Conservation (phyloP, 306 rosid genomes). For the Sicyos edulis region DNA sequence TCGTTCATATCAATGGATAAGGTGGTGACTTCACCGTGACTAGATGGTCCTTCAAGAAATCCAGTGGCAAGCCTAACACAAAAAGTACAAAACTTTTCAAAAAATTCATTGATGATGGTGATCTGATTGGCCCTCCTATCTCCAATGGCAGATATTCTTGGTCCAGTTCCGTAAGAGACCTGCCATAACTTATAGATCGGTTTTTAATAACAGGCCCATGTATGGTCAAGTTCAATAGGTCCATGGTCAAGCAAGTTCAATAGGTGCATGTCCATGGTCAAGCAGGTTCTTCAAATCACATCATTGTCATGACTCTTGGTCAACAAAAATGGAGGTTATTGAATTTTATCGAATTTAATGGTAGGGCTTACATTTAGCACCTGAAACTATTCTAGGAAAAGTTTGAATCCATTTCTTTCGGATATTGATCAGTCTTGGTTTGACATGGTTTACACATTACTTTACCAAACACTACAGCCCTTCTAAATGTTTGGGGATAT, state of each 20-base stretch:
- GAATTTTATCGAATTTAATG: too few species aligned
- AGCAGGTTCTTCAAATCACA: background rate
- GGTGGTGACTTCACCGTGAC: background rate
- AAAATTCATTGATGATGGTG: background rate
- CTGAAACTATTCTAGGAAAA: too few species aligned
- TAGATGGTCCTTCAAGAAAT: background rate
- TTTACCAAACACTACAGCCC: background rate
- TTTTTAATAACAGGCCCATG: background rate
- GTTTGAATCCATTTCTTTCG: too few species aligned
- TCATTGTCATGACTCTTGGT: background rate
- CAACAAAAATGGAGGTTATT: background rate
- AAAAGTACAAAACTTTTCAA: background rate
- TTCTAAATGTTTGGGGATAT: background rate
- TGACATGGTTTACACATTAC: too few species aligned
- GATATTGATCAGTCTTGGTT: too few species aligned
- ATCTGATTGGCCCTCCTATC: background rate
- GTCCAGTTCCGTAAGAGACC: background rate
- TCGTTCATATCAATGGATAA: background rate
- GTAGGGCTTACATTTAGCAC: too few species aligned
- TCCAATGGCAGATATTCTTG: background rate
- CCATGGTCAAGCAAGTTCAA: background rate
- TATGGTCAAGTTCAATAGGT: background rate
- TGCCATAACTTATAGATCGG: background rate
- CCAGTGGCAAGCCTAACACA: background rate
- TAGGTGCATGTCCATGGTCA: background rate